Base-by-base conservation (phyloP, 1,284 basidiomycete genomes). In the Chiua sp. region DNA sequence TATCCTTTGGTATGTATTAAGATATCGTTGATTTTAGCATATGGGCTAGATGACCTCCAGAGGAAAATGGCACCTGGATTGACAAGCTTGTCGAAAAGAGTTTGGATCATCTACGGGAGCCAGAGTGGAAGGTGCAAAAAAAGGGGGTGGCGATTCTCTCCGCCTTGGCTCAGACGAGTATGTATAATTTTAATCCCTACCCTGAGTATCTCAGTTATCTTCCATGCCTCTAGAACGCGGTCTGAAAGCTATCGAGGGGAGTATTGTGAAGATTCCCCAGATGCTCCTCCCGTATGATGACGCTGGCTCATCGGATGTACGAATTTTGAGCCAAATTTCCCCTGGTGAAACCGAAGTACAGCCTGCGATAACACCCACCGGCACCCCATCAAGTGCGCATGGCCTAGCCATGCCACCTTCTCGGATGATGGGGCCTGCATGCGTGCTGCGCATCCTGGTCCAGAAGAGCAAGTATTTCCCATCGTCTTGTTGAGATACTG, bases 361-460 rank as follows among this genome's bases (percentile, higher is more conserved):
- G 48, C 44, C 53, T 26, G 35, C 12, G 2, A 26, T 8, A 12
- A 7, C 16, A 3, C n/a, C 26, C 16, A 13, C n/a, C 10, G 26
- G 15, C 11, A 11, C 22, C 3, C 13, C 37, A 23, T 44, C 35
- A 20, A 35, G 47, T 33, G 8, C 12, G 16, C 49, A 22, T n/a
- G n/a, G n/a, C n/a, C n/a, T n/a, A n/a, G n/a, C 51, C 22, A 51
- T 3, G 16, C 58, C 60, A 32, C 51, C 71, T n/a, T 69, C 71
- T 4, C 46, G 51, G 62, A 68, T 69, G 62, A 10, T 72, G 49
- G 68, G 70, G 30, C 70, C 65, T 1, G 56, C 62, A 30, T 72
- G 62, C 39, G 67, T 69, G 4, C 35, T 69, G 33, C 65, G 57
- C 28, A 57, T 56, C 18, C 32, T 70, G n/a, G 68, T 57, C 6